These are phyloP conservation scores for Gamsiella multidivaricata DNA, from an alignment of 192 early-diverging fungal genomes.

Conservation along the genomic window DNA sequence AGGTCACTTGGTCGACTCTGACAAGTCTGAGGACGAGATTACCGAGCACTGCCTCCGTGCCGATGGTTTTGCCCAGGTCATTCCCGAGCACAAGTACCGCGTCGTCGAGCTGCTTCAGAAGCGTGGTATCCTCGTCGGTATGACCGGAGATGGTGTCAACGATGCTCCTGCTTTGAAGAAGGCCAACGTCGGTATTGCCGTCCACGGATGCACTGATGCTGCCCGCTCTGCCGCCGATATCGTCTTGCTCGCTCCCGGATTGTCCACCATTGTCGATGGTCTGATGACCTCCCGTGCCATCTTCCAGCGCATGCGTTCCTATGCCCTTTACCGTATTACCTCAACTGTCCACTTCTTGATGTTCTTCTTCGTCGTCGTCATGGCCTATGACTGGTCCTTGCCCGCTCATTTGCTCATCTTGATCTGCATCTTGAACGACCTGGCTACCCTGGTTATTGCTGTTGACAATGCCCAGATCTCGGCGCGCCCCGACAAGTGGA, in stretches of 20 bases:
- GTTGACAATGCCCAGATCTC: conserved; percentile 90
- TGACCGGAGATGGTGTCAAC: conserved; percentile 99
- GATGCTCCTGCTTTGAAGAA: no score
- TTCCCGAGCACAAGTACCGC: conserved; percentile 97
- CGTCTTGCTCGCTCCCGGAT: conserved; percentile 86
- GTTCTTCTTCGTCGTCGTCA: conserved; percentile 91
- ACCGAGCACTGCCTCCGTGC: conserved; percentile 86
- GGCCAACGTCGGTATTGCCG: no score
- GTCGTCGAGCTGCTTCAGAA: conserved; percentile 96
- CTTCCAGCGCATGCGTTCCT: conserved; percentile 90
- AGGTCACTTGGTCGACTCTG: conserved; percentile 79
- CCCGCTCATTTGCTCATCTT: conserved; percentile 79
- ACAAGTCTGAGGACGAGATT: conserved; percentile 86
- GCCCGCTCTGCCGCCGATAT: conserved; percentile 97
- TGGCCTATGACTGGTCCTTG: conserved; percentile 80
- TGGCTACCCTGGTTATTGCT: conserved; percentile 84
- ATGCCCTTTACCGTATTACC: conserved; percentile 90
- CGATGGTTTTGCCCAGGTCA: conserved; percentile 97
- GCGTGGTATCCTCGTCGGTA: conserved; percentile 83
- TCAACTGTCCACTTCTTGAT: conserved; percentile 93
- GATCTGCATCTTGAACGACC: conserved; percentile 88
- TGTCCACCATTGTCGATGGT: conserved; percentile 90
- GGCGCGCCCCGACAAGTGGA: conserved; percentile 89
- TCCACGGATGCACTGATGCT: conserved; percentile 95
- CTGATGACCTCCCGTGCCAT: no score